Evolutionary conservation across 75 land plant genomes (phyloP).

Genomic region (Chamaecyparis obtusa): DNA sequence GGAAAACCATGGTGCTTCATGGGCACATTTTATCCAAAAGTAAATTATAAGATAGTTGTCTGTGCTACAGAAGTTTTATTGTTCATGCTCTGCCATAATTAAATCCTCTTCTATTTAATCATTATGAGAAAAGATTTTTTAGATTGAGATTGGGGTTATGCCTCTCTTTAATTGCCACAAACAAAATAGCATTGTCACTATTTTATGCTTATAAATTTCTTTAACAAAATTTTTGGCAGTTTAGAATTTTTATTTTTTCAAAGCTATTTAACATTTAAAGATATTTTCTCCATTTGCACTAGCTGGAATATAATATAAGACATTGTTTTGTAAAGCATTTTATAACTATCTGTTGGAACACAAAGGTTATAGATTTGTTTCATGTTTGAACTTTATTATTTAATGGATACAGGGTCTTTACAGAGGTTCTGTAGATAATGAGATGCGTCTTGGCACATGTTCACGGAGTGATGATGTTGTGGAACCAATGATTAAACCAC

Average conservation of each 20-base stretch:
- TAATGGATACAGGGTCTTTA: conserved; percentile 63
- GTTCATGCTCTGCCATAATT: neutral
- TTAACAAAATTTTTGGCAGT: neutral
- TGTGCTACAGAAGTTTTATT: neutral
- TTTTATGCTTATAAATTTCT: neutral
- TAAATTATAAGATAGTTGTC: neutral
- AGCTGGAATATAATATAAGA: neutral
- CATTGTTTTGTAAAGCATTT: neutral
- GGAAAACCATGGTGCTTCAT: too few relatives aligned
- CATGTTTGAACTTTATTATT: neutral
- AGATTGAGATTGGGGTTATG: neutral
- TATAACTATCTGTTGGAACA: neutral
- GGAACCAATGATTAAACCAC: conserved; percentile 96
- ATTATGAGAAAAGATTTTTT: neutral
- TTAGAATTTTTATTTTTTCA: neutral
- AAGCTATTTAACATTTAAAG: neutral
- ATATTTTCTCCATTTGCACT: neutral
- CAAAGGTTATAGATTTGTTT: neutral
- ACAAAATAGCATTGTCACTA: neutral
- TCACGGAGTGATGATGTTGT: conserved; percentile 89
- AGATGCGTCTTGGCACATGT: conserved; percentile 89
- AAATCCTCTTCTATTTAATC: neutral
- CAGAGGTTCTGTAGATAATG: conserved; percentile 78
- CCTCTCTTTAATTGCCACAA: neutral
- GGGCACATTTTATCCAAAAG: neutral